A percentile compares a stretch with the other conserved stretches of the same genome.
phyloP scores from a whole-genome alignment of 108 stramenopile species.

The Discostella pseudostelligera region DNA sequence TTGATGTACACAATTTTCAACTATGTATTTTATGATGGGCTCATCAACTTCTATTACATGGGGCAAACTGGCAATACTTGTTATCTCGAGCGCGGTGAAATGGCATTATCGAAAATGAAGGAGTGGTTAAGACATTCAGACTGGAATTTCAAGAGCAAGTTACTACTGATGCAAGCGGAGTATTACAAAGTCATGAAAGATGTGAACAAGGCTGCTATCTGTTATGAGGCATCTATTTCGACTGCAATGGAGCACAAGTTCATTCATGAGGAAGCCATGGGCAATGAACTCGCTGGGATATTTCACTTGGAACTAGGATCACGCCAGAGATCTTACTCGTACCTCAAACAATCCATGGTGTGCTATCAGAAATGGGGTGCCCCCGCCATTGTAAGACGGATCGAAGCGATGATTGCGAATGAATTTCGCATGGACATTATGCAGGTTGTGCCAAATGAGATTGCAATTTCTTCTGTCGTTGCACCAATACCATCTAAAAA shows the following conservation, averaged over 20 bases:
- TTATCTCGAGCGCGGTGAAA: conserved; percentile 2
- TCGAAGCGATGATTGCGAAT: conserved; percentile 1
- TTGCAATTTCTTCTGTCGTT: too few relatives aligned
- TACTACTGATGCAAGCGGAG: conserved; percentile 20
- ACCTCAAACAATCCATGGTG: conserved; percentile 10
- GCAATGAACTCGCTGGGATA: conserved; percentile 14
- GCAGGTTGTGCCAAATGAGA: background rate
- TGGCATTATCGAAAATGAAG: background rate
- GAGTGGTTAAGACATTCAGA: conserved; percentile 3
- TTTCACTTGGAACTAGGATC: conserved; percentile 13
- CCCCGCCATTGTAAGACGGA: conserved; percentile 11
- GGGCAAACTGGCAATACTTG: background rate
- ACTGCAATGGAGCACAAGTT: conserved; percentile 22
- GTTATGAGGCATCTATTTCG: conserved; percentile 15
- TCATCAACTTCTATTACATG: conserved; percentile 7
- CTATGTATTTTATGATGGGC: background rate
- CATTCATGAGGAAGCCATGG: conserved; percentile 17
- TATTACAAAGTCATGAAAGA: conserved; percentile 3
- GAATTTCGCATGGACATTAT: conserved; percentile 9
- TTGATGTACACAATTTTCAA: background rate
- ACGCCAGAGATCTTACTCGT: conserved; percentile 9
- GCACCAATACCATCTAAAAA: too few relatives aligned
- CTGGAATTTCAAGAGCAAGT: conserved; percentile 25
- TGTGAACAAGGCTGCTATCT: conserved; percentile 7
- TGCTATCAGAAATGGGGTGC: conserved; percentile 23